phyloP scores from a whole-genome alignment of 805 yeast species.

The Limtongia smithiae region DNA sequence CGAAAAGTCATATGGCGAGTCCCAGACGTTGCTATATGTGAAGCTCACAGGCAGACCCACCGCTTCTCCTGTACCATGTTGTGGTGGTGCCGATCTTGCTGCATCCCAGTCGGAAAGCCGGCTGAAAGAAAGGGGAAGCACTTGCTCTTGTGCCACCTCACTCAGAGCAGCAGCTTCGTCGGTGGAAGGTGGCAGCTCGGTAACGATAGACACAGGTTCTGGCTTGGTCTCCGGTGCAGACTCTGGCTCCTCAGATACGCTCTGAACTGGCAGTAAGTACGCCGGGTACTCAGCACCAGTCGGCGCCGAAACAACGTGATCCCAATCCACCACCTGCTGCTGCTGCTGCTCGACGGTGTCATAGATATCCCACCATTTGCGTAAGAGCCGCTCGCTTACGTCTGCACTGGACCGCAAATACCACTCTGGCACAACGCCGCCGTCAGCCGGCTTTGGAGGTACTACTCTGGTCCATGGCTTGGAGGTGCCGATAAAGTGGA shows the following conservation, averaged over 20 bases:
- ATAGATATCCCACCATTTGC: conserved; percentile 26
- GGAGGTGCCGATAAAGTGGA: conserved; percentile 40
- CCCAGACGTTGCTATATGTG: conserved; percentile 24
- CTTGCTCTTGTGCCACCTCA: not conserved
- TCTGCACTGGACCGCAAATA: conserved; percentile 2
- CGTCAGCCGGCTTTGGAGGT: conserved; percentile 5
- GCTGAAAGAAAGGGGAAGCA: conserved; percentile 8
- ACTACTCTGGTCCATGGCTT: conserved; percentile 40
- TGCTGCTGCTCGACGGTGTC: not conserved
- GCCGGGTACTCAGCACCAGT: too few relatives aligned
- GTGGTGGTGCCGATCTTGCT: conserved; percentile 19
- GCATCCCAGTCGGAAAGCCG: conserved; percentile 24
- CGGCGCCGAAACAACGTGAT: too few relatives aligned
- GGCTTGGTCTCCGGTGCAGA: too few relatives aligned
- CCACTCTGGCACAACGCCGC: conserved; percentile 12
- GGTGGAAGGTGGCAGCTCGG: not conserved
- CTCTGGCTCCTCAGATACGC: too few relatives aligned
- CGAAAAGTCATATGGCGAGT: conserved; percentile 5
- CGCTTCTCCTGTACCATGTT: conserved; percentile 20
- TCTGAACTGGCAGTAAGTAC: too few relatives aligned
- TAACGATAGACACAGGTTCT: not conserved
- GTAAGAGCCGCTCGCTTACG: conserved; percentile 14
- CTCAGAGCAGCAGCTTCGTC: too few relatives aligned
- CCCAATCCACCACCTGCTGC: too few relatives aligned
- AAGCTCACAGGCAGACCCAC: conserved; percentile 11